A percentile compares a stretch with the other conserved stretches of the same genome.
Conservation (phyloP, 2,329 filamentous ascomycete species). For the Amauroascus niger region DNA sequence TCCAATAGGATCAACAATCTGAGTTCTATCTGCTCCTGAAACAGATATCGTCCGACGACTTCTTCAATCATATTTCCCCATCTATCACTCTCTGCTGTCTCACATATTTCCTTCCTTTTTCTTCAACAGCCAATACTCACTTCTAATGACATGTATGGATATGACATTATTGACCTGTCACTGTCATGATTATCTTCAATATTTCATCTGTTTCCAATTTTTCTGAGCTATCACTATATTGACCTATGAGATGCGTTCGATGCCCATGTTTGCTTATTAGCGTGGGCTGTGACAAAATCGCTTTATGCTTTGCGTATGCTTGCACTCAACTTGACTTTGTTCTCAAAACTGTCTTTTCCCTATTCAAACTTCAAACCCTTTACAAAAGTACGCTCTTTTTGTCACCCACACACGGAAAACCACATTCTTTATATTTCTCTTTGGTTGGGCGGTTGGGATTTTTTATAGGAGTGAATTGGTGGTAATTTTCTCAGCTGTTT, state of each 20-base stretch:
- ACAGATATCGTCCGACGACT: background rate
- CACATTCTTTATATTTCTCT: background rate
- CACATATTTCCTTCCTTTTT: background rate
- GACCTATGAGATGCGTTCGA: background rate
- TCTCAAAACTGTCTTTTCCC: background rate
- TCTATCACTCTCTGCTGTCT: background rate
- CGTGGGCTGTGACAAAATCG: background rate
- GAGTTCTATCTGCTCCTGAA: constrained; percentile 7
- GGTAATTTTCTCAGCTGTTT: background rate
- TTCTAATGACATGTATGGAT: constrained; percentile 17
- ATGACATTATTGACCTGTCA: constrained; percentile 14
- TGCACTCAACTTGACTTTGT: background rate
- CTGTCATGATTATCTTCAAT: constrained; percentile 5
- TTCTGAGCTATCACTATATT: background rate
- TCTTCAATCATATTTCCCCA: constrained; percentile 2
- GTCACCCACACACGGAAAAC: background rate
- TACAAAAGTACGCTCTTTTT: background rate
- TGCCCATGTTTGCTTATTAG: background rate
- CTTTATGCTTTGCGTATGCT: background rate
- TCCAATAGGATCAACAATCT: constrained; percentile 2
- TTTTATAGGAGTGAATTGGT: background rate
- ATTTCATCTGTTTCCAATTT: background rate
- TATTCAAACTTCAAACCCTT: background rate
- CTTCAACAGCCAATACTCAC: constrained; percentile 6
- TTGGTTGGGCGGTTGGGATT: background rate